Base-by-base conservation (phyloP, 176 grass and related monocot genomes). In the Aegilops tauschii region DNA sequence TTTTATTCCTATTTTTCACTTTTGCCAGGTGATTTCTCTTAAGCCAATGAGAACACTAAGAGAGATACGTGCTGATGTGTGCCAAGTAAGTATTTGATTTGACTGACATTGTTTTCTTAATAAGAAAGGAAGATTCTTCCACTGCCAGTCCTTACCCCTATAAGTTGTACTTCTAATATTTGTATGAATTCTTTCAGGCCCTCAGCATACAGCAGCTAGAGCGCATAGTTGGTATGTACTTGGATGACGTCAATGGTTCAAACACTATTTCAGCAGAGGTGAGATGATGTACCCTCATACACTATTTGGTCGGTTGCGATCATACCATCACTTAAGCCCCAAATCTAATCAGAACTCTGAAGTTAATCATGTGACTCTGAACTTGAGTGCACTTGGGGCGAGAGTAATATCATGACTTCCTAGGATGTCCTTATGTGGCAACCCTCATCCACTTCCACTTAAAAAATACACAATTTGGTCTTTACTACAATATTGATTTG, bases 191-290 rank as follows among this genome's bases (percentile, higher is more conserved):
- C 82, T 86, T 86, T 80, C 88, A 98, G 95, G 86, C 86, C 35
- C 95, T 98, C 62, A 95, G 89, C 82, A 90, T 89, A 82, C 93
- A 94, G 59, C 95, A 98, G 83, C 86, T 98, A 80, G 91, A 98
- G 65, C 91, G 95, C 75, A 91, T 98, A 73, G 92, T 94, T 84
- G 80, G 90, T 81, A 91, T 92, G 91, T 98, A 98, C 61, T 95
- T 91, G 91, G 95, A 98, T 88, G 95, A 98, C 40, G 89, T 95
- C 82, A 95, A 95, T 89, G 95, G 93, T 81, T 92, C 95, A 45
- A 94, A 95, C 25, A 86, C 86, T 86, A 85, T 98, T 49, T 98
- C 95, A 85, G 87, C 91, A 63, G 89, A 98, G 78, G 95, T 98
- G 85, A 87, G 77, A 87, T 73, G 61, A 72, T 85, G 45, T 72